Base-by-base conservation (phyloP, 169 alveolate species). In the Besnoitia besnoiti region DNA sequence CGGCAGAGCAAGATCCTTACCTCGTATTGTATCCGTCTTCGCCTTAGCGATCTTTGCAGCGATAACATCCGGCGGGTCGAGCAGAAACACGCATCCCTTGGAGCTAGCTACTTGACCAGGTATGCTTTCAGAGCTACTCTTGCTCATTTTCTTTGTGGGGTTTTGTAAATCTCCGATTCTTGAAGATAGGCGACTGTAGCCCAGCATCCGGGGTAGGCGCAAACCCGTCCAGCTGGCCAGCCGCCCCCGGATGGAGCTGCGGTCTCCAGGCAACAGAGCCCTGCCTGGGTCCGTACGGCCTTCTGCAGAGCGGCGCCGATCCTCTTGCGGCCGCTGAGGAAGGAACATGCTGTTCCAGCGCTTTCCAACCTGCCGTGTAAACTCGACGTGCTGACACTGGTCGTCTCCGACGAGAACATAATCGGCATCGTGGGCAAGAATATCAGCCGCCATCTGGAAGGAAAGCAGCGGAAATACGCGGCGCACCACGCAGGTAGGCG, bases 401-500 rank as follows among this genome's bases (percentile, higher is more conserved):
- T 92, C 94, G 16, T 12, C 79, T 1, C 94, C 94, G 0, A 92
- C 94, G 33, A 85, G 85, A n/a, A 92, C 94, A 49, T 62, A 92
- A 35, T 92, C 92, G 42, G 94, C 51, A 40, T 42, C 84, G 49
- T 92, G 91, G 44, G 84, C 51, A 50, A 92, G 51, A 33, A 92
- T 92, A 35, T 92, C 94, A 40, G 94, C 94, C 27, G 94, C 92
- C 94, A 92, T 92, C 94, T 92, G 80, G 84, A 0, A 73, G 3
- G 35, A 55, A 7, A 21, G 73, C 16, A 1, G 10, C 33, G 73
- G 73, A 8, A 55, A 55, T 10, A 55, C 73, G 0, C 2, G 3
- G 21, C 0, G 8, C 61, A 50, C 3, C 30, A 14, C 10, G 21
- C 61, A 50, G 30, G 30, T 14, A 50, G 30, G 30, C 10, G 61